Evolutionary conservation across 495 filamentous ascomycete species (phyloP), one percentile per base, ranked within the genome.

Genomic region (Usnea hakonensis): DNA sequence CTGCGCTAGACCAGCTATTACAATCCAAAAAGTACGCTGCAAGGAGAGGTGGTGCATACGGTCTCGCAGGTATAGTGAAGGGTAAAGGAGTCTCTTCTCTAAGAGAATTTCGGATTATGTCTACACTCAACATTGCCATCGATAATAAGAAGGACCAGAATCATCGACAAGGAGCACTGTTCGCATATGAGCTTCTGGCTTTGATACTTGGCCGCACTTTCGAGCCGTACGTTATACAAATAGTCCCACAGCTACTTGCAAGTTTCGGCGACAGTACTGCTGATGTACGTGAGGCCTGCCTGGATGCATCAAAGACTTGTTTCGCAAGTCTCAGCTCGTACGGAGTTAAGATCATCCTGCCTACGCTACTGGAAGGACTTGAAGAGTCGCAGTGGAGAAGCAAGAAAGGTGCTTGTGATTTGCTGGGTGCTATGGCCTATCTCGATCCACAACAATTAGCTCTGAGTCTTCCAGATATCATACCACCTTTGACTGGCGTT

Each of bases 361-460:
- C 94, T 3, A 96, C 88, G 23, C 82, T 98, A 6, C 83, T 98
- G 26, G 88, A 96, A 65, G 95, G 94, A 53, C 84, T 98, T 16
- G 91, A 96, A 60, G 95, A 98, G 55, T 83, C 87, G 36, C 94
- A 97, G 71, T 98, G 94, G 94, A 86, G 94, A 67, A 96, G 90
- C 76, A 97, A 98, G 72, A 97, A 96, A 75, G 94, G 94, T 65
- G 94, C 94, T 58, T 97, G 94, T 67, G 94, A 98, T 68, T 82
- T 95, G 13, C 82, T 98, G 23, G 94, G 94, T 69, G 93, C 93
- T 60, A 97, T 97, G 93, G 95, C 94, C 13, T 97, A 98, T 71
- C 82, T 98, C 21, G 92, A 96, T 68, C 94, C 94, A 8, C 86
- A 97, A 61, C 94, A 97, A 70, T 80, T 98, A 19, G 91, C 94